These are phyloP conservation scores for Coemansia asiatica DNA, from an alignment of 192 early-diverging fungal genomes.

Conservation along the genomic window DNA sequence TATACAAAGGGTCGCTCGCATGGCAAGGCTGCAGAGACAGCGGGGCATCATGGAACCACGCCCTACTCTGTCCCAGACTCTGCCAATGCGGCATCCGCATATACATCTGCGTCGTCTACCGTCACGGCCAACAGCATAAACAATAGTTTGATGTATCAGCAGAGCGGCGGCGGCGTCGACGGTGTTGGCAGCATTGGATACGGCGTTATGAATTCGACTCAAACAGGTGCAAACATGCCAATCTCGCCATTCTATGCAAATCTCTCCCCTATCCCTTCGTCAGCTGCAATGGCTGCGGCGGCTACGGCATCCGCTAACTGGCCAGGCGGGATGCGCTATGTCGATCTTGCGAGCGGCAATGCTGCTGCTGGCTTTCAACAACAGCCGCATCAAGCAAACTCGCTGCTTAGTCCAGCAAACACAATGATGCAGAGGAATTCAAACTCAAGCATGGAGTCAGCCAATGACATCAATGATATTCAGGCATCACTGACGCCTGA, in stretches of 20 bases:
- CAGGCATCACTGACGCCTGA: conserved; percentile 11
- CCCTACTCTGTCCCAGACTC: conserved; percentile 8
- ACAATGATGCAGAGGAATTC: conserved; percentile 29
- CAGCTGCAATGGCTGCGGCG: conserved; percentile 16
- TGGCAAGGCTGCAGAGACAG: neutral
- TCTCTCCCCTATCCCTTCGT: neutral
- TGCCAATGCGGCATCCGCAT: neutral
- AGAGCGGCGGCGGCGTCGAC: neutral
- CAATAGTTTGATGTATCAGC: neutral
- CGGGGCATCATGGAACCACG: neutral
- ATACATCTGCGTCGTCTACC: too few species aligned
- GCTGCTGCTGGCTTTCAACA: neutral
- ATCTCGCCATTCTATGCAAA: conserved; percentile 13
- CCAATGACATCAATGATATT: conserved; percentile 14
- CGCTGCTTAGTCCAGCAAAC: conserved; percentile 9
- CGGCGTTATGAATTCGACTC: neutral
- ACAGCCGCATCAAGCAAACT: conserved; percentile 6
- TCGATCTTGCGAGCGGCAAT: neutral
- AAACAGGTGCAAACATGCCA: neutral
- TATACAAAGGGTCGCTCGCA: conserved; percentile 32
- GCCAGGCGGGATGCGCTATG: conserved; percentile 11
- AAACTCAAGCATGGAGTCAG: conserved; percentile 21
- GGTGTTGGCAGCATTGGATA: neutral
- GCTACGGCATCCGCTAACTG: conserved; percentile 5
- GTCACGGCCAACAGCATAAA: neutral